phyloP scores from a whole-genome alignment of 306 rosid genomes.

The Dalbergia cochinchinensis region DNA sequence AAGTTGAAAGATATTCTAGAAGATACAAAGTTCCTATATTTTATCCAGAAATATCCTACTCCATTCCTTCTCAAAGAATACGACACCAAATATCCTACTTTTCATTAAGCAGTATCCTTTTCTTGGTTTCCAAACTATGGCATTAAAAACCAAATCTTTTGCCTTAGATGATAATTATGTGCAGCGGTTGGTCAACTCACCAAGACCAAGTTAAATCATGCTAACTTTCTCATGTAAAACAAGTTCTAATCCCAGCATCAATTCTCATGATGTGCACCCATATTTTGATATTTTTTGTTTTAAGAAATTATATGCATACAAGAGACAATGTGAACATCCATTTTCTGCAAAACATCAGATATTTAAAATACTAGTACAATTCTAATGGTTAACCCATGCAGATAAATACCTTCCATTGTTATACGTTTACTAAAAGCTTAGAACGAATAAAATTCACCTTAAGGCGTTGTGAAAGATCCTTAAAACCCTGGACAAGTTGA shows the following conservation, averaged over 20 bases:
- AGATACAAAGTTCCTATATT: not conserved
- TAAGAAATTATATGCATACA: not conserved
- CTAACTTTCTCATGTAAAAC: constrained; percentile 10
- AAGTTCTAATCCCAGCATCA: not conserved
- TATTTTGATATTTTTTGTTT: not conserved
- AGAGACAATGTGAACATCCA: not conserved
- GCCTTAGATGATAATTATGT: not conserved
- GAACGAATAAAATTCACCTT: constrained; percentile 62
- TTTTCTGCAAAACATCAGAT: constrained; percentile 24
- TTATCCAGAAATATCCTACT: too few relatives aligned
- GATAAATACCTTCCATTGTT: not conserved
- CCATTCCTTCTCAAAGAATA: too few relatives aligned
- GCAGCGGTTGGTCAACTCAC: not conserved
- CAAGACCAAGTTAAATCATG: not conserved
- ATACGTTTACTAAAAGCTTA: constrained; percentile 11
- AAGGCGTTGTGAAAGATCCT: constrained; percentile 93
- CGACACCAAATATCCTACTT: too few relatives aligned
- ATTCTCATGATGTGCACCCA: not conserved
- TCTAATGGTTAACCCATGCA: not conserved
- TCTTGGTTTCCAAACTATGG: too few relatives aligned
- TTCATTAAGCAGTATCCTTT: too few relatives aligned
- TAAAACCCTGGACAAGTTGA: constrained; percentile 87
- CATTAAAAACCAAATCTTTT: not conserved
- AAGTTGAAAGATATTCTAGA: too few relatives aligned
- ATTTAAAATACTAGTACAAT: not conserved